phyloP scores from a whole-genome alignment of 441 rosid species.

The Corymbia calophylla region DNA sequence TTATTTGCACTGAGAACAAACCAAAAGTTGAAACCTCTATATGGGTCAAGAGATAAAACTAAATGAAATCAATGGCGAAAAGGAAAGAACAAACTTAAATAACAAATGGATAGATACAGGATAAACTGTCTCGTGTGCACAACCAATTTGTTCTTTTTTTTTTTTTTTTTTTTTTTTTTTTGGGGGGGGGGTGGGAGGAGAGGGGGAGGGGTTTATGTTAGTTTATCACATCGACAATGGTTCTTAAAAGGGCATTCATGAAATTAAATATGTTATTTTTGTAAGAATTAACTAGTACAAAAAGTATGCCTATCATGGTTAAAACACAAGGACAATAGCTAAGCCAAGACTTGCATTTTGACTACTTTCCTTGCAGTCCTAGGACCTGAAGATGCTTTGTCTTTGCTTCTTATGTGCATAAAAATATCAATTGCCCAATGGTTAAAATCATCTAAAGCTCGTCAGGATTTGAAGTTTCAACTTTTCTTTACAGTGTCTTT shows the following conservation, averaged over 20 bases:
- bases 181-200: background rate
- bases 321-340: background rate
- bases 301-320: background rate
- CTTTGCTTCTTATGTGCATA: background rate
- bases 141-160: background rate
- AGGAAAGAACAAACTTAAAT: background rate
- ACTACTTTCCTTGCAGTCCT: background rate
- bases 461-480: background rate
- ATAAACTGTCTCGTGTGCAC: background rate
- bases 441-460: background rate
- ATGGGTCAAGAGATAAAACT: background rate
- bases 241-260: background rate
- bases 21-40: background rate
- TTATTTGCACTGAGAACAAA: slow-evolving; percentile 60
- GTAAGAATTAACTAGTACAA: background rate
- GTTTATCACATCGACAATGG: background rate
- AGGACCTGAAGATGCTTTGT: background rate
- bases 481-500: background rate
- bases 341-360: background rate
- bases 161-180: background rate
- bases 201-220: background rate
- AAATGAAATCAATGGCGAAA: background rate
- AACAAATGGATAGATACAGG: background rate
- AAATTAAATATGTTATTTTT: background rate
- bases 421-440: background rate